A percentile compares a stretch with the other conserved stretches of the same genome.
Evolutionary conservation across 108 stramenopile genomes (phyloP).

Genomic region (Stephanodiscus triporus): DNA sequence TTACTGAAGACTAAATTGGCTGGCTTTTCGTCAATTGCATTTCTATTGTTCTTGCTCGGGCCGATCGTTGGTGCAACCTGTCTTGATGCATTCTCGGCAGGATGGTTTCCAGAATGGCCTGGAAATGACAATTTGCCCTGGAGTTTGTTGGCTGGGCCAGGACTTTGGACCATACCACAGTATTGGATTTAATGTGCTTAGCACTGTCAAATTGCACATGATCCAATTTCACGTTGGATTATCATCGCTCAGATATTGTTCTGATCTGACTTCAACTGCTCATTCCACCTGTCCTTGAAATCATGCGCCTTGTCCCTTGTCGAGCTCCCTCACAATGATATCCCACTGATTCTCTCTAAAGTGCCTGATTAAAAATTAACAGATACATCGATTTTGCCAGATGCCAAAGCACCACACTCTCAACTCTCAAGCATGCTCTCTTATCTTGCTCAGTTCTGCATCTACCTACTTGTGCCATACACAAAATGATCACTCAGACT

Average conservation of each 20-base stretch:
- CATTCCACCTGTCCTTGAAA: neutral
- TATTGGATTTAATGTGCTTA: slow-evolving; percentile 42
- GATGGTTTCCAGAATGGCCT: slow-evolving; percentile 52
- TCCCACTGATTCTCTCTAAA: too few species aligned
- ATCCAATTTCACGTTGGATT: neutral
- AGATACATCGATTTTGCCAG: too few species aligned
- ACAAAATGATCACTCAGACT: too few species aligned
- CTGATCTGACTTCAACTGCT: too few species aligned
- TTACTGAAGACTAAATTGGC: slow-evolving; percentile 57
- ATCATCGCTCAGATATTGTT: neutral
- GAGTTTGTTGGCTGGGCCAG: slow-evolving; percentile 43
- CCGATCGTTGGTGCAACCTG: slow-evolving; percentile 59
- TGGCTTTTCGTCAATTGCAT: slow-evolving; percentile 62
- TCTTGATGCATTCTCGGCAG: slow-evolving; percentile 33
- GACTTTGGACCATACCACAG: slow-evolving; percentile 49
- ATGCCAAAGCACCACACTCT: too few species aligned
- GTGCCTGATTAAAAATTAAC: too few species aligned
- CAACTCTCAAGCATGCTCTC: too few species aligned
- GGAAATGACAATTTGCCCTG: slow-evolving; percentile 46
- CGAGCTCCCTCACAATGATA: too few species aligned
- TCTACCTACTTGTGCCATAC: too few species aligned
- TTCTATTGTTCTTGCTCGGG: slow-evolving; percentile 65
- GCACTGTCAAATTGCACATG: neutral
- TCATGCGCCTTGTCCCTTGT: too few species aligned
- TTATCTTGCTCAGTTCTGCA: too few species aligned